Conservation (phyloP, 805 yeast genomes). For the Kodamaea leandrae region DNA sequence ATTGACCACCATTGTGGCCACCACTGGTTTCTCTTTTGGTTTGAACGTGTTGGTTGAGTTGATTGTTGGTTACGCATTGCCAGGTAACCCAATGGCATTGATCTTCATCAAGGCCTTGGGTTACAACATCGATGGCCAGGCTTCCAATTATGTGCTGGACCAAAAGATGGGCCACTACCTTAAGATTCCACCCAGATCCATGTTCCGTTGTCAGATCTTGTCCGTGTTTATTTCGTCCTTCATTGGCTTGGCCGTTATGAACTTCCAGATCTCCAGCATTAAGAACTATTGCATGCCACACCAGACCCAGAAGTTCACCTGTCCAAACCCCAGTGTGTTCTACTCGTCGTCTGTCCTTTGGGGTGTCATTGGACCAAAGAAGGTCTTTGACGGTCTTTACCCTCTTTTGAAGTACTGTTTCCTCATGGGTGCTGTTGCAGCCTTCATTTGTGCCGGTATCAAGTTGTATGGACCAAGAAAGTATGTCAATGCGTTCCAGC, state of each 20-base stretch:
- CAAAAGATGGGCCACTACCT: conserved; percentile 65
- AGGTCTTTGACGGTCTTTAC: conserved; percentile 31
- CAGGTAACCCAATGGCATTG: conserved; percentile 35
- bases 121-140: conserved; percentile 55
- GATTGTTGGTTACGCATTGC: conserved; percentile 36
- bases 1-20: conserved; percentile 24
- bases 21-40: conserved; percentile 33
- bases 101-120: conserved; percentile 58
- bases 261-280: conserved; percentile 18
- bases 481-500: conserved; percentile 30
- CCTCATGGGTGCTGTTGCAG: conserved; percentile 31
- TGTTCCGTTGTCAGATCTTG: conserved; percentile 42
- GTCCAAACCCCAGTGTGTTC: conserved; percentile 32
- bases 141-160: conserved; percentile 51
- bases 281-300: conserved; percentile 19
- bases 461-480: conserved; percentile 17
- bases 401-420: conserved; percentile 34
- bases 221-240: conserved; percentile 22
- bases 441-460: conserved; percentile 18
- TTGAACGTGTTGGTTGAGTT: conserved; percentile 37
- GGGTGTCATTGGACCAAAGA: conserved; percentile 50
- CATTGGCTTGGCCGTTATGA: conserved; percentile 21
- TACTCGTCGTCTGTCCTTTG: conserved; percentile 59
- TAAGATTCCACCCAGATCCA: conserved; percentile 59
- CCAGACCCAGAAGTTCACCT: conserved; percentile 27